Conservation (phyloP, 208 protist species). For the Acanthamoeba triangularis region DNA sequence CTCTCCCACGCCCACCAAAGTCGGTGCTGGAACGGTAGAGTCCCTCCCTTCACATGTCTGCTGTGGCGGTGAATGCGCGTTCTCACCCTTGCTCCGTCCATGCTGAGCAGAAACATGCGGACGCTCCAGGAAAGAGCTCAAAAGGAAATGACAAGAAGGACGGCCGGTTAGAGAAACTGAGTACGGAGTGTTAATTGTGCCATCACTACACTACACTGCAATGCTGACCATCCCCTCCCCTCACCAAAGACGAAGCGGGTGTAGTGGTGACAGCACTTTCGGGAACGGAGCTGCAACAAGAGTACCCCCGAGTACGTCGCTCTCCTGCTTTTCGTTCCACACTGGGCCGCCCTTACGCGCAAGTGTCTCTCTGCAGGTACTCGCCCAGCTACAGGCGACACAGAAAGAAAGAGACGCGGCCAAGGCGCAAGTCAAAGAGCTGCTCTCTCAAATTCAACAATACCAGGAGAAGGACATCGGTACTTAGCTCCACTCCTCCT, state of each 20-base stretch:
- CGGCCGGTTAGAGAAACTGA: background rate
- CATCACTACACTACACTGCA: background rate
- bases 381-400: conserved; percentile 10
- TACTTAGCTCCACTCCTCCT: background rate
- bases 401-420: conserved; percentile 61
- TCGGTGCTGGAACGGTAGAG: background rate
- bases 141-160: conserved; percentile 10
- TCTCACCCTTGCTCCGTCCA: background rate
- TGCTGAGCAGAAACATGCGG: background rate
- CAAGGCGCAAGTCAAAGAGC: conserved; percentile 69
- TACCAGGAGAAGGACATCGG: conserved; percentile 75
- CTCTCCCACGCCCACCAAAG: conserved; percentile 68
- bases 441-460: conserved; percentile 67
- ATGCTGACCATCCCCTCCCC: no score
- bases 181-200: background rate
- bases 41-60: no score
- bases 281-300: conserved; percentile 32
- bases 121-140: background rate
- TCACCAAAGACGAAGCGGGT: conserved; percentile 14
- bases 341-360: background rate
- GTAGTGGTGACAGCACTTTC: conserved; percentile 13
- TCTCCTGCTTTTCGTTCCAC: background rate
- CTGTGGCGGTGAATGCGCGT: no score
- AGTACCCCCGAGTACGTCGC: background rate
- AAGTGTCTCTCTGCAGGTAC: background rate